phyloP scores from a whole-genome alignment of 768 basidiomycete species.

The Mrakia blollopis region DNA sequence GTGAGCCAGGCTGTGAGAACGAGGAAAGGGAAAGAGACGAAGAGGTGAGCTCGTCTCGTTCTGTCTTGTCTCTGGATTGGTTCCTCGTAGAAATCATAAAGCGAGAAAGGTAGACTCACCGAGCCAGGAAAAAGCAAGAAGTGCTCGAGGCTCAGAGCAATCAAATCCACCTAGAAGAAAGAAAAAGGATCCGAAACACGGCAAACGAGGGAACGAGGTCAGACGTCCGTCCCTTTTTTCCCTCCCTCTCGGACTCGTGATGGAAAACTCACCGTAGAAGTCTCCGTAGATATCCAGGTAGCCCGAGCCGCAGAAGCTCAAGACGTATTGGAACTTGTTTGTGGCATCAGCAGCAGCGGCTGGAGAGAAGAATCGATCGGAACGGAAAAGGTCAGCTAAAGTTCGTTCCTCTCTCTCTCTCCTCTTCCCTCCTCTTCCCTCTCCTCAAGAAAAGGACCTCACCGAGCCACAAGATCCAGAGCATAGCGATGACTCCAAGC shows the following conservation, averaged over 20 bases:
- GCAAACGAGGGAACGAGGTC: background rate
- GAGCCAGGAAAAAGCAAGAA: constrained; percentile 5
- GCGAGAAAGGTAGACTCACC: background rate
- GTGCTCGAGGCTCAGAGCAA: constrained; percentile 8
- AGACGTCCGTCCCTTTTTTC: background rate
- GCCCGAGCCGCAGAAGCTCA: background rate
- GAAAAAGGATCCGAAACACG: background rate
- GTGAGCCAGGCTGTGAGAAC: background rate
- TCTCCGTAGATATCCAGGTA: background rate
- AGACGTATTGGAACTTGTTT: background rate
- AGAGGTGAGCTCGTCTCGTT: background rate
- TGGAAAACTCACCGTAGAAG: background rate
- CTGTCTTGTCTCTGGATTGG: background rate
- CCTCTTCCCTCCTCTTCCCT: too few relatives aligned
- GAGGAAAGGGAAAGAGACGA: background rate
- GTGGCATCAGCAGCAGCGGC: background rate
- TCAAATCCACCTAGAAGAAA: background rate
- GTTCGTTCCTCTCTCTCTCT: background rate
- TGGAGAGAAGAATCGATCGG: background rate
- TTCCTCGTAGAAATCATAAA: background rate
- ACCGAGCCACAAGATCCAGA: constrained; percentile 15
- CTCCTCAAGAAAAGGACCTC: too few relatives aligned
- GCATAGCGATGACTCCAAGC: background rate
- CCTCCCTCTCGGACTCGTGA: background rate
- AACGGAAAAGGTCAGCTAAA: background rate